phyloP scores from a whole-genome alignment of 371 early-diverging fungal genomes.

The Nematocida sp. region DNA sequence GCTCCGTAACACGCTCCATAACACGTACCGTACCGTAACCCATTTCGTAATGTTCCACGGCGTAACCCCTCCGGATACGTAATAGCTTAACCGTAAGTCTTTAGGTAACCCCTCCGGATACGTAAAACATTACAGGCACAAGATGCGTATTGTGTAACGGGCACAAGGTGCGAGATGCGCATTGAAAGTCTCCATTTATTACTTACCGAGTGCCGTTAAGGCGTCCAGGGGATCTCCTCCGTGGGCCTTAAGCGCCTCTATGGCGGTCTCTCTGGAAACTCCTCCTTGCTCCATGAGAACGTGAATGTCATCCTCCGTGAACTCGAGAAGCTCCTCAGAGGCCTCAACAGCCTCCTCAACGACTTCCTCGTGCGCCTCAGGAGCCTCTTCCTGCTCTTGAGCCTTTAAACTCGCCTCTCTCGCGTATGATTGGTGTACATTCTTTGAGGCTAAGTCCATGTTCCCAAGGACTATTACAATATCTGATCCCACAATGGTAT shows the following conservation, averaged over 20 bases:
- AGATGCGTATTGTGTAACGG: too few species aligned
- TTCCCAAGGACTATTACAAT: constrained; percentile 24
- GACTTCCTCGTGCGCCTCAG: background rate
- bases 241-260: constrained; percentile 50
- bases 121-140: too few species aligned
- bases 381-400: background rate
- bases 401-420: constrained; percentile 6
- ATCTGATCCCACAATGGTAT: constrained; percentile 33
- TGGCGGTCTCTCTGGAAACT: constrained; percentile 51
- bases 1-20: too few species aligned
- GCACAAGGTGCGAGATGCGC: too few species aligned
- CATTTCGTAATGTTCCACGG: too few species aligned
- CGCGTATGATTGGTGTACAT: constrained; percentile 20
- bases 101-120: too few species aligned
- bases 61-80: too few species aligned
- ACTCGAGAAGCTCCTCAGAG: background rate
- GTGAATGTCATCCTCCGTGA: constrained; percentile 16
- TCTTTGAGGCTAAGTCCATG: constrained; percentile 34
- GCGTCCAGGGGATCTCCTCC: constrained; percentile 59
- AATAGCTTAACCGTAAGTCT: too few species aligned
- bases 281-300: constrained; percentile 53
- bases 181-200: background rate
- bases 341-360: background rate
- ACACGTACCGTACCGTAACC: too few species aligned
- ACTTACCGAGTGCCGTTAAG: constrained; percentile 50